These are phyloP conservation scores for Epichloe brachyelytri DNA, from an alignment of 2,329 filamentous ascomycete species.

Conservation along the genomic window DNA sequence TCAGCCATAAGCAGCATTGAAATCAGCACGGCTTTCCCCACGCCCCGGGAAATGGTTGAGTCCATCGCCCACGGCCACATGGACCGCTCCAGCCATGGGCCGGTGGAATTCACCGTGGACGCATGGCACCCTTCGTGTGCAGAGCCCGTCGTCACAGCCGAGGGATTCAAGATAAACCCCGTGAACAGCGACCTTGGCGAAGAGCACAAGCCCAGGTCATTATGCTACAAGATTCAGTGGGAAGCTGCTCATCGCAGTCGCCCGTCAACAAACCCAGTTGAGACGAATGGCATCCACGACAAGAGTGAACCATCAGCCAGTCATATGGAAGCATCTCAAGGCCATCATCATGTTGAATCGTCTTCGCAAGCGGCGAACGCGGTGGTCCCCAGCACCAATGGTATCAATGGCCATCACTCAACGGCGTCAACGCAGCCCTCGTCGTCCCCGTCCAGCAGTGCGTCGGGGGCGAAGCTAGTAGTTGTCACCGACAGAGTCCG, in stretches of 20 bases:
- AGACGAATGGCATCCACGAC: too few relatives aligned
- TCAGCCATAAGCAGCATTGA: conserved; percentile 19
- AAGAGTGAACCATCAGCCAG: neutral
- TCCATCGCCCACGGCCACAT: conserved; percentile 15
- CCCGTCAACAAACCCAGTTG: conserved; percentile 7
- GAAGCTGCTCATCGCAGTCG: conserved; percentile 13
- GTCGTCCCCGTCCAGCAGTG: too few relatives aligned
- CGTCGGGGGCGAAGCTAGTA: conserved; percentile 4
- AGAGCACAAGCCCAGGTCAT: conserved; percentile 10
- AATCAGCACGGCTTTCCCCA: conserved; percentile 14
- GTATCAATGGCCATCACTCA: neutral
- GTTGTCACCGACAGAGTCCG: conserved; percentile 13
- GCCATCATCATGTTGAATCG: neutral
- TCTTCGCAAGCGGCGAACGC: neutral
- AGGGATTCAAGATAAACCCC: conserved; percentile 27
- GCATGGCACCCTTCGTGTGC: conserved; percentile 15
- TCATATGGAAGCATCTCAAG: neutral
- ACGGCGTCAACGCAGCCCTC: neutral
- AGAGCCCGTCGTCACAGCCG: conserved; percentile 22
- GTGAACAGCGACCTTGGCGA: conserved; percentile 20
- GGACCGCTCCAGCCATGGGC: conserved; percentile 10
- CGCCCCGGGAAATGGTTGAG: conserved; percentile 15
- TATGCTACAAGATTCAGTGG: conserved; percentile 35
- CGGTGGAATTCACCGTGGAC: conserved; percentile 23
- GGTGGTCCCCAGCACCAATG: neutral